Conservation (phyloP, 805 yeast species). For the Candida ovalis region DNA sequence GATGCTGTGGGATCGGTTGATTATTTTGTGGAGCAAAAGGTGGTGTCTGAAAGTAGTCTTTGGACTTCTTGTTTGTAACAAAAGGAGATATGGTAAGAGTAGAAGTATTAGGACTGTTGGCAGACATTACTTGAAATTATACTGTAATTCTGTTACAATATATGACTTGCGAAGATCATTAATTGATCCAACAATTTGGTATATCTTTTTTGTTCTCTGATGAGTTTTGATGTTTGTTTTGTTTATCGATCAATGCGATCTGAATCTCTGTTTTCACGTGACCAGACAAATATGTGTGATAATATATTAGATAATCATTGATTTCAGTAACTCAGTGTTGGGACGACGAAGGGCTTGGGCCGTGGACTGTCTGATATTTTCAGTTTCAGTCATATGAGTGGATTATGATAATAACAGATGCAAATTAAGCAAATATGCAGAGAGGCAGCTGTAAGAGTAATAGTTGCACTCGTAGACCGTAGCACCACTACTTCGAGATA, state of each 20-base stretch:
- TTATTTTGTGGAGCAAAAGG: conserved; percentile 21
- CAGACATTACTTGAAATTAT: conserved; percentile 15
- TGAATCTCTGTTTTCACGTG: background rate
- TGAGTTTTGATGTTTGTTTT: background rate
- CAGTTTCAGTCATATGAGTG: too few relatives aligned
- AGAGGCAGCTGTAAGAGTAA: too few relatives aligned
- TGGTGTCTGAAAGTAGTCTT: conserved; percentile 35
- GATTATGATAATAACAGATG: too few relatives aligned
- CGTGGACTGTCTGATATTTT: too few relatives aligned
- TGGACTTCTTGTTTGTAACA: conserved; percentile 34
- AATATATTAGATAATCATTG: background rate
- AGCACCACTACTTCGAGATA: too few relatives aligned
- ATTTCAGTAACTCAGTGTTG: too few relatives aligned
- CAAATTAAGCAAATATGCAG: too few relatives aligned
- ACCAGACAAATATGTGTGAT: background rate
- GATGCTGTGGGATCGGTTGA: conserved; percentile 15
- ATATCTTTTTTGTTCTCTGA: background rate
- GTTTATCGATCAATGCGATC: background rate
- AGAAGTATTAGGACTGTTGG: conserved; percentile 57
- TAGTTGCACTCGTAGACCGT: too few relatives aligned
- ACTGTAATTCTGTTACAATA: too few relatives aligned
- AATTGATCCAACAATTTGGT: background rate
- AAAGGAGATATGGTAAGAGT: conserved; percentile 72
- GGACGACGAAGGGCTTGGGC: too few relatives aligned
- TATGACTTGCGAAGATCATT: too few relatives aligned